These are phyloP conservation scores for Heliocybe sulcata DNA, from an alignment of 1,284 basidiomycete species.

Conservation along the genomic window DNA sequence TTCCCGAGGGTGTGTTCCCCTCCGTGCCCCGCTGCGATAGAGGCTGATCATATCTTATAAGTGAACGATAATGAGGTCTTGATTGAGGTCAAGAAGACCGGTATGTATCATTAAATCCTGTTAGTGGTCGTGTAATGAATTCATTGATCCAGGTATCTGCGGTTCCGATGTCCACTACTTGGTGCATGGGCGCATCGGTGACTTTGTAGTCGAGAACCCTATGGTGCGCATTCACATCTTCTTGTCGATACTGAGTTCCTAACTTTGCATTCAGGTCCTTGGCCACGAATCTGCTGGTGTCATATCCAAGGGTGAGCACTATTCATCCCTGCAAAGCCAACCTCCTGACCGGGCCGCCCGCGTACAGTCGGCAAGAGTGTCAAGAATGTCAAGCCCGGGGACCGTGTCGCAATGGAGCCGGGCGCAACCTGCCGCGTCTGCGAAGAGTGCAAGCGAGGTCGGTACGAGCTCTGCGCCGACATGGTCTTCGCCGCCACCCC, in stretches of 20 bases:
- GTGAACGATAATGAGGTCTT: conserved; percentile 78
- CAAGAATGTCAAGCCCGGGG: conserved; percentile 71
- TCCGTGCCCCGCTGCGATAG: background rate
- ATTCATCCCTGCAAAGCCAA: background rate
- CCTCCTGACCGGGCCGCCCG: background rate
- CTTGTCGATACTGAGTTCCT: conserved; percentile 2
- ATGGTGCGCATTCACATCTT: conserved; percentile 44
- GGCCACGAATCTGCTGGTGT: conserved; percentile 63
- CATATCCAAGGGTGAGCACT: conserved; percentile 37
- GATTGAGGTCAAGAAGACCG: conserved; percentile 89
- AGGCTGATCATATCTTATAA: conserved; percentile 19
- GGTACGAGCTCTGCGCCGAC: conserved; percentile 79
- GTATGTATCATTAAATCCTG: conserved; percentile 28
- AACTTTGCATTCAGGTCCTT: conserved; percentile 34
- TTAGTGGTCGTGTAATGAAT: conserved; percentile 1
- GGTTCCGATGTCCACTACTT: conserved; percentile 86
- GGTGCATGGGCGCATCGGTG: conserved; percentile 69
- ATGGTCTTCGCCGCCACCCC: conserved; percentile 87
- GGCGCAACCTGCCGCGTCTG: conserved; percentile 71
- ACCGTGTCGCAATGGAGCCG: conserved; percentile 84
- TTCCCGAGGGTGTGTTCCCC: conserved; percentile 57
- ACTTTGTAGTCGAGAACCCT: conserved; percentile 70
- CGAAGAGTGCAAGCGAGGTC: conserved; percentile 70
- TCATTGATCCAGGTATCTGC: conserved; percentile 62
- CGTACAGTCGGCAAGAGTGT: conserved; percentile 63